Base-by-base conservation (phyloP, 2,329 filamentous ascomycete genomes). In the Cladophialophora exuberans region DNA sequence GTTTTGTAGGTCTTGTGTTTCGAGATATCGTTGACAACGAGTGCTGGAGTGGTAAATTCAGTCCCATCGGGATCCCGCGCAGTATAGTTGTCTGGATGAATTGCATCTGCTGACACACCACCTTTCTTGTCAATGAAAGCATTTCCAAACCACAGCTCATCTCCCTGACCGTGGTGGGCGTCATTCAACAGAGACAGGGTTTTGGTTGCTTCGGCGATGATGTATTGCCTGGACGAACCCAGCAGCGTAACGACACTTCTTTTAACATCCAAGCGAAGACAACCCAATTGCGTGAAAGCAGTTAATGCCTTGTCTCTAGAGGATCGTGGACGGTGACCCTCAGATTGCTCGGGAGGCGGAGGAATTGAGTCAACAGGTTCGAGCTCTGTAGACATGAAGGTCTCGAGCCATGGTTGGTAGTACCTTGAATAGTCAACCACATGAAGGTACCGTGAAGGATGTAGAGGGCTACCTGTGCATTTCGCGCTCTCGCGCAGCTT, bases 221-320 rank as follows among this genome's bases (percentile, higher is more conserved):
- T 67, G 57, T 80, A 63, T 56, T 83, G 79, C 41, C 72, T 63
- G 3, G 70, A 68, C 3, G 66, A 66, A 58, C 81, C 79, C 56
- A 83, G 81, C 15, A 83, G 67, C 1, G 79, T 82, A 43, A 83
- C 72, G 18, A 81, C 61, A 13, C 72, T 68, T 25, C 78, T 72
- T 17, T 69, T 65, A 3, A 69, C 71, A n/a, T 72, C 68, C 3
- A 81, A 67, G 11, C 75, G 72, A 48, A 75, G 66, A 4, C 73
- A 69, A 1, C 72, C 79, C 3, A 82, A 70, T 62, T 82, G 78
- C 17, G 79, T 78, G 47, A 81, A 74, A 4, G 76, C 73, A 1
- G 77, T 80, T 39, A 83, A 69, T 46, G 68, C 64, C 7, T 65
- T 59, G 47, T 73, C 70, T 10, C 56, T 57, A 0, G 67, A 71